phyloP scores from a whole-genome alignment of 2,329 filamentous ascomycete genomes.

The Aspergillus sp. region DNA sequence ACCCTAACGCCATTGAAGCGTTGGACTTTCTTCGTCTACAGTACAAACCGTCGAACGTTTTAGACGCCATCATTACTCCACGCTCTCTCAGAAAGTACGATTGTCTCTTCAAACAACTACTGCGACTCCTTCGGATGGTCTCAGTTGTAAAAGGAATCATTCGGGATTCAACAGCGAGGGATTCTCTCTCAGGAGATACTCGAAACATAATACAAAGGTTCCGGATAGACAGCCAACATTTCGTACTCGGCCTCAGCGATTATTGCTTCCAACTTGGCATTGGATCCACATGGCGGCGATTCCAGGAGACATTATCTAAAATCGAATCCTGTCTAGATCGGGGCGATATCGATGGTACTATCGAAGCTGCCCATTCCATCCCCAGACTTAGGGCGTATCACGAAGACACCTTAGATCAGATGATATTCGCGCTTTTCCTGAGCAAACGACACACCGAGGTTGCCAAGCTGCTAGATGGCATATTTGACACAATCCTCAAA shows the following conservation, averaged over 20 bases:
- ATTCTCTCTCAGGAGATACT: slow-evolving; percentile 32
- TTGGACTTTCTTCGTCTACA: slow-evolving; percentile 90
- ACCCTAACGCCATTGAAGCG: slow-evolving; percentile 79
- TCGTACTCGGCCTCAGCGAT: slow-evolving; percentile 68
- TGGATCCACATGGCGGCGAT: slow-evolving; percentile 68
- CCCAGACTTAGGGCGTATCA: slow-evolving; percentile 69
- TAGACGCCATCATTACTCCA: slow-evolving; percentile 72
- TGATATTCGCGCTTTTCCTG: slow-evolving; percentile 71
- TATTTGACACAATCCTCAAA: slow-evolving; percentile 69
- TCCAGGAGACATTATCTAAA: slow-evolving; percentile 64
- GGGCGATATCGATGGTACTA: slow-evolving; percentile 46
- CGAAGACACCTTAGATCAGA: slow-evolving; percentile 70
- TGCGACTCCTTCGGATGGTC: slow-evolving; percentile 75
- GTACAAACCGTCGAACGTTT: slow-evolving; percentile 72
- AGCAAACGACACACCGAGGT: slow-evolving; percentile 73
- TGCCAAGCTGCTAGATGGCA: slow-evolving; percentile 70
- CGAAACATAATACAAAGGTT: slow-evolving; percentile 59
- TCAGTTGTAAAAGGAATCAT: slow-evolving; percentile 70
- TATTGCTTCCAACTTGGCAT: slow-evolving; percentile 83
- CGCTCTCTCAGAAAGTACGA: slow-evolving; percentile 77
- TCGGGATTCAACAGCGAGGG: slow-evolving; percentile 51
- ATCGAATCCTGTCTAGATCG: slow-evolving; percentile 60
- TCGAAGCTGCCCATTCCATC: slow-evolving; percentile 60
- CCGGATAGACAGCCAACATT: slow-evolving; percentile 74
- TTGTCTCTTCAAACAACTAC: slow-evolving; percentile 73